A percentile compares a stretch with the other conserved stretches of the same genome.
phyloP scores from a whole-genome alignment of 208 protist genomes.

The Trypanosoma rangeli region DNA sequence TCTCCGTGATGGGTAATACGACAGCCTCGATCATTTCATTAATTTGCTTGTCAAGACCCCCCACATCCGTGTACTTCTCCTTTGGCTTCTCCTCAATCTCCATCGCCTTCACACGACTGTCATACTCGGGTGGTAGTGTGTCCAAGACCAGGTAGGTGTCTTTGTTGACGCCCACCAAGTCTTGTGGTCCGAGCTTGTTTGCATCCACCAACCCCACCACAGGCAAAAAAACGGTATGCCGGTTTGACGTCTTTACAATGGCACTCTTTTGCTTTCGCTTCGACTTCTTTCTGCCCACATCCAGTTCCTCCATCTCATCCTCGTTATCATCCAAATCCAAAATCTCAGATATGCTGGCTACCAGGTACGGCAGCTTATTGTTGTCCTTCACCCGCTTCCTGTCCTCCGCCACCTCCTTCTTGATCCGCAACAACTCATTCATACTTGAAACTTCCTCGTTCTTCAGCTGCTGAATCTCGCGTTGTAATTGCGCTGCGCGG shows the following conservation, averaged over 20 bases:
- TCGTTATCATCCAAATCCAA: slow-evolving; percentile 83
- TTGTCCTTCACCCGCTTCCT: slow-evolving; percentile 78
- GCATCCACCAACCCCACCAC: slow-evolving; percentile 99
- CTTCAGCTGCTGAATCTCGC: slow-evolving; percentile 73
- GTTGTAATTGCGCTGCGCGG: slow-evolving; percentile 47
- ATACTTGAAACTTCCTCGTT: slow-evolving; percentile 51
- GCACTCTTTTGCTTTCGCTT: slow-evolving; percentile 93
- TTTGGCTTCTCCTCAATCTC: slow-evolving; percentile 99
- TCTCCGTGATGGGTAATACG: slow-evolving; percentile 99
- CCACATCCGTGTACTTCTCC: slow-evolving; percentile 99
- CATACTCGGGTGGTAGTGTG: slow-evolving; percentile 99
- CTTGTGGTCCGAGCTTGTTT: slow-evolving; percentile 96
- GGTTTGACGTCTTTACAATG: slow-evolving; percentile 99
- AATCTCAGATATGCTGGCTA: slow-evolving; percentile 84
- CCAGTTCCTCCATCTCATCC: slow-evolving; percentile 71
- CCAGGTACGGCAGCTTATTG: slow-evolving; percentile 88
- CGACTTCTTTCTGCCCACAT: slow-evolving; percentile 60
- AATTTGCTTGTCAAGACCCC: slow-evolving; percentile 99
- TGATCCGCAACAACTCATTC: slow-evolving; percentile 53
- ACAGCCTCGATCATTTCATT: slow-evolving; percentile 98
- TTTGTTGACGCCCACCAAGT: slow-evolving; percentile 99
- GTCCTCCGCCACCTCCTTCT: slow-evolving; percentile 62
- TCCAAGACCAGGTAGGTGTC: slow-evolving; percentile 99
- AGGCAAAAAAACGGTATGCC: slow-evolving; percentile 99
- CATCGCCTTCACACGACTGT: slow-evolving; percentile 99